Evolutionary conservation across 768 basidiomycete species (phyloP), one percentile per base, ranked within the genome.

Genomic region (Lactarius tabidus): DNA sequence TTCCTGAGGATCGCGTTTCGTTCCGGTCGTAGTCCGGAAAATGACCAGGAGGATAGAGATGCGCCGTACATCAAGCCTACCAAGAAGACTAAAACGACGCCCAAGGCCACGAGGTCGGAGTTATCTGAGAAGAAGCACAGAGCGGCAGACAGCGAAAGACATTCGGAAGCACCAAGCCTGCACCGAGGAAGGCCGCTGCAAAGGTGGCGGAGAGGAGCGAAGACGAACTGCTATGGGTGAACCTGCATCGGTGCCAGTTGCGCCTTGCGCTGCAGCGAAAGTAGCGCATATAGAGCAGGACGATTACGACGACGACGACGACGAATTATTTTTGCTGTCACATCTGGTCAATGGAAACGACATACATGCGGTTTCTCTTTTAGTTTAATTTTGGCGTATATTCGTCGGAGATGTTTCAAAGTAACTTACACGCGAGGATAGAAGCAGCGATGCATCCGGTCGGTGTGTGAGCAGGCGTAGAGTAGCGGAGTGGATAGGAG

Each of bases 131-230:
- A 87, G 72, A 69, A 62, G 55, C 35, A 52, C 0, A 31, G 48
- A 4, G 55, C 67, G 14, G 68, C 65, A n/a, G 56, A 57, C 33
- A 72, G 33, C 79, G 81, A 63, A 86, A 85, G 70, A 76, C 86
- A 12, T 84, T 85, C 31, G 81, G 81, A 72, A 85, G 77, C 72
- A 86, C 84, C 77, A 85, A 85, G 39, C 57, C 65, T 7, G 60
- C 62, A n/a, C 65, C 66, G 14, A 65, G 60, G 61, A 45, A 70
- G 62, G 64, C 60, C 10, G n/a, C 59, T 29, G 35, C 33, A 6
- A 76, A 75, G 69, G 72, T 69, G 55, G 71, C 72, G 35, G 74
- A 76, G 41, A 75, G 74, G 53, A 78, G 79, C 29, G 80, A 81
- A 54, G 81, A 83, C 28, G 79, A 81, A 26, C 72, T 75, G 20